phyloP scores from a whole-genome alignment of 306 rosid species.

The Acacia acuminata region DNA sequence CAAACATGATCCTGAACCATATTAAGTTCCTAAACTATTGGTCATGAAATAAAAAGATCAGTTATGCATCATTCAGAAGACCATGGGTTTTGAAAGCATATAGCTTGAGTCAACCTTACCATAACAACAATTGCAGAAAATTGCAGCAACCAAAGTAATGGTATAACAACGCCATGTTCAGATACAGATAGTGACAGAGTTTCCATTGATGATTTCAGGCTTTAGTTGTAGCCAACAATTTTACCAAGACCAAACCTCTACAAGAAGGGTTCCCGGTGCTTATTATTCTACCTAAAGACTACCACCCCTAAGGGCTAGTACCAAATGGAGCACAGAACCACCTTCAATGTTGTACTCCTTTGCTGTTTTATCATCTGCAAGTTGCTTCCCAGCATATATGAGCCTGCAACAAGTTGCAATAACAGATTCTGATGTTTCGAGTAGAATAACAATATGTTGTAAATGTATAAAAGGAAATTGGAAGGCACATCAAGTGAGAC shows the following conservation, averaged over 20 bases:
- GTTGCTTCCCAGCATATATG: constrained; percentile 97
- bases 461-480: not conserved
- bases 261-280: constrained; percentile 10
- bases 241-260: constrained; percentile 37
- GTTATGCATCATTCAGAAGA: constrained; percentile 21
- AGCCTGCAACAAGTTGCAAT: constrained; percentile 59
- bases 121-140: constrained; percentile 28
- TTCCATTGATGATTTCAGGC: constrained; percentile 31
- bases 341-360: constrained; percentile 98
- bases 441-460: not conserved
- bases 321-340: constrained; percentile 94
- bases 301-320: constrained; percentile 95
- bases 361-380: constrained; percentile 96
- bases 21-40: constrained; percentile 11
- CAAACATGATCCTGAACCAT: not conserved
- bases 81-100: constrained; percentile 30
- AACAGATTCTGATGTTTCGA: constrained; percentile 23
- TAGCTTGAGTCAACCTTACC: constrained; percentile 10
- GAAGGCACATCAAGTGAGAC: constrained; percentile 7
- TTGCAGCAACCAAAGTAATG: constrained; percentile 19
- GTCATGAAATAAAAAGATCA: constrained; percentile 3
- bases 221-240: constrained; percentile 34
- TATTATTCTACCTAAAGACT: constrained; percentile 26
- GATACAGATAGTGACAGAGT: constrained; percentile 23
- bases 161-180: constrained; percentile 29